A percentile compares a stretch with the other conserved stretches of the same genome.
phyloP scores from a whole-genome alignment of 805 yeast species.

The Candida orba region DNA sequence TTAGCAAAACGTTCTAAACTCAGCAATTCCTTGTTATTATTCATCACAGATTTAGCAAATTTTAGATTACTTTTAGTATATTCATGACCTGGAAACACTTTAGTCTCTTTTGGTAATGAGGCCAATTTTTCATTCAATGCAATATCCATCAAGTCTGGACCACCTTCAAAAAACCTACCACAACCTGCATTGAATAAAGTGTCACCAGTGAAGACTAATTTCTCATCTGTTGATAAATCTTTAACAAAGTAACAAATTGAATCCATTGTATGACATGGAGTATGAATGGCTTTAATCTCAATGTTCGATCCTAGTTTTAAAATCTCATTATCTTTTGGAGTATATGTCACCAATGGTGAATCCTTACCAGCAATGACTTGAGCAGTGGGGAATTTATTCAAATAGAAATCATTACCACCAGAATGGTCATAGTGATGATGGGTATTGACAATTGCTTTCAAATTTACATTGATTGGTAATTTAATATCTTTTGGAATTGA shows the following conservation, averaged over 20 bases:
- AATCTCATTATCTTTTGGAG: constrained; percentile 59
- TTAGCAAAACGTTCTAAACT: constrained; percentile 44
- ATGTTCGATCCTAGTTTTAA: constrained; percentile 56
- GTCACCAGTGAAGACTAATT: constrained; percentile 90
- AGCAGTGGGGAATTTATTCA: constrained; percentile 32
- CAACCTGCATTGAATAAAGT: constrained; percentile 92
- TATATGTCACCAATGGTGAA: constrained; percentile 62
- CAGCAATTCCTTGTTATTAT: constrained; percentile 38
- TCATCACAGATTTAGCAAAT: constrained; percentile 57
- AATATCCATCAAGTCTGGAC: constrained; percentile 68
- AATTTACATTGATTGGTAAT: constrained; percentile 19
- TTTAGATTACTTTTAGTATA: constrained; percentile 77
- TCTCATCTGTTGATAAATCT: constrained; percentile 53
- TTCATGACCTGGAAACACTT: constrained; percentile 92
- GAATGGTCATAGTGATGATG: constrained; percentile 97
- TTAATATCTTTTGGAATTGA: constrained; percentile 72
- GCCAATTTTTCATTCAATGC: constrained; percentile 58
- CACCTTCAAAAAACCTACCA: constrained; percentile 95
- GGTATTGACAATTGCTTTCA: constrained; percentile 82
- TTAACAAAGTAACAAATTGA: constrained; percentile 79
- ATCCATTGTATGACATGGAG: constrained; percentile 98
- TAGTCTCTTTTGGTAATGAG: constrained; percentile 58
- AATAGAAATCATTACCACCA: constrained; percentile 59
- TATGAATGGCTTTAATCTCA: constrained; percentile 73
- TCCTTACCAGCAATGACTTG: constrained; percentile 82